Evolutionary conservation across 1,139 yeast genomes (phyloP).

Genomic region (Saccharomyces hybrid): DNA sequence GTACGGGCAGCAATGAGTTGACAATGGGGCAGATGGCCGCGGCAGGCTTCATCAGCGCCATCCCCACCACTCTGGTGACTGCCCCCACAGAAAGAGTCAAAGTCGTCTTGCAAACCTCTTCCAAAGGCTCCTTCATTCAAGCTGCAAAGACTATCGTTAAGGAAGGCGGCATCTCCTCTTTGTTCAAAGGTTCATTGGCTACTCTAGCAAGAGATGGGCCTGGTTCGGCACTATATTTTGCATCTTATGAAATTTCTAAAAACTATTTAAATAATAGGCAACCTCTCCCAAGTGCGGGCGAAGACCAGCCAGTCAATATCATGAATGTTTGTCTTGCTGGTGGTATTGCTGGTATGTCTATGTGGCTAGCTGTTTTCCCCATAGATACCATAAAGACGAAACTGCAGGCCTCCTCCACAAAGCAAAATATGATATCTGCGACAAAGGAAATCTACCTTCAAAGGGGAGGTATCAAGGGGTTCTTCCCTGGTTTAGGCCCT

Average conservation of each 20-base stretch:
- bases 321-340: slow-evolving; percentile 82
- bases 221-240: slow-evolving; percentile 94
- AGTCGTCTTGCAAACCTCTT: slow-evolving; percentile 78
- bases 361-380: slow-evolving; percentile 97
- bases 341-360: slow-evolving; percentile 89
- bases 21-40: slow-evolving; percentile 67
- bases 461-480: slow-evolving; percentile 79
- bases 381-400: slow-evolving; percentile 90
- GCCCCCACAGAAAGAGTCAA: slow-evolving; percentile 96
- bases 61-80: slow-evolving; percentile 90
- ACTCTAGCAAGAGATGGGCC: slow-evolving; percentile 97
- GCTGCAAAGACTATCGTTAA: slow-evolving; percentile 59
- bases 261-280: slow-evolving; percentile 42
- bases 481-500: slow-evolving; percentile 97
- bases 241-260: slow-evolving; percentile 83
- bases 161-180: slow-evolving; percentile 76
- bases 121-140: slow-evolving; percentile 38
- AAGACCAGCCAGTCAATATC: slow-evolving; percentile 46
- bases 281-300: slow-evolving; percentile 30
- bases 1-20: slow-evolving; percentile 30
- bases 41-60: slow-evolving; percentile 93
- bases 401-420: slow-evolving; percentile 63
- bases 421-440: slow-evolving; percentile 53
- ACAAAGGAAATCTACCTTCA: slow-evolving; percentile 51
- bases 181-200: slow-evolving; percentile 86